Percentiles rank a stretch among this genome's conserved stretches.
Conservation (phyloP, 768 basidiomycete genomes). For the Phanerochaete sordida region DNA sequence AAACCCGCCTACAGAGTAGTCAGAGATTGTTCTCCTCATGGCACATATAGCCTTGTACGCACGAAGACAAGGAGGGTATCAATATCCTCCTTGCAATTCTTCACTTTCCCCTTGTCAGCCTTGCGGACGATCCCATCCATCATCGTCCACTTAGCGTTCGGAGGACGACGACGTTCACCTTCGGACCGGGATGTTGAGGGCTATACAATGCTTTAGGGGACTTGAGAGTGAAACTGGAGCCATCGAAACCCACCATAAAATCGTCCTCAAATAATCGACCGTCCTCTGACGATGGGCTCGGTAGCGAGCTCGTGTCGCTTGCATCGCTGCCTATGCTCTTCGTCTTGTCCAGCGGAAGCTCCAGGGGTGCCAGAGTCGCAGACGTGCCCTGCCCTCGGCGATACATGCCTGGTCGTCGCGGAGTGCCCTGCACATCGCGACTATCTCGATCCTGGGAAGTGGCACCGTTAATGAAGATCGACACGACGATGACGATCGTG, state of each 20-base stretch:
- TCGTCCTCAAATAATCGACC: neutral
- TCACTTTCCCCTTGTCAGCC: neutral
- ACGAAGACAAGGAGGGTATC: slow-evolving; percentile 13
- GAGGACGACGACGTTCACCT: neutral
- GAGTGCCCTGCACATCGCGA: neutral
- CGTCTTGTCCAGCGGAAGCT: neutral
- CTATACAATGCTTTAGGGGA: neutral
- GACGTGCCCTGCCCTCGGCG: neutral
- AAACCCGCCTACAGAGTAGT: slow-evolving; percentile 5
- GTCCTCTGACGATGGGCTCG: neutral
- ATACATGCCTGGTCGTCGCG: neutral
- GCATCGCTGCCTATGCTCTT: neutral
- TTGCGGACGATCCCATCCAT: neutral
- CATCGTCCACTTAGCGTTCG: neutral
- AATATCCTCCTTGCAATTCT: slow-evolving; percentile 11
- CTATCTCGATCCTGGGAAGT: neutral
- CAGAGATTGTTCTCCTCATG: neutral
- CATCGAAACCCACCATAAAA: neutral
- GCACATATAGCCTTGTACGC: neutral
- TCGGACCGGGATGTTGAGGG: neutral
- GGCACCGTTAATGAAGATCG: neutral
- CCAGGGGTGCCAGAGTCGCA: neutral
- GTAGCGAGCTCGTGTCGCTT: neutral
- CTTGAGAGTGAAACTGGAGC: neutral
- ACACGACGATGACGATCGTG: neutral